Conservation (phyloP, 257 asterid genomes). For the Solanum arcanum region DNA sequence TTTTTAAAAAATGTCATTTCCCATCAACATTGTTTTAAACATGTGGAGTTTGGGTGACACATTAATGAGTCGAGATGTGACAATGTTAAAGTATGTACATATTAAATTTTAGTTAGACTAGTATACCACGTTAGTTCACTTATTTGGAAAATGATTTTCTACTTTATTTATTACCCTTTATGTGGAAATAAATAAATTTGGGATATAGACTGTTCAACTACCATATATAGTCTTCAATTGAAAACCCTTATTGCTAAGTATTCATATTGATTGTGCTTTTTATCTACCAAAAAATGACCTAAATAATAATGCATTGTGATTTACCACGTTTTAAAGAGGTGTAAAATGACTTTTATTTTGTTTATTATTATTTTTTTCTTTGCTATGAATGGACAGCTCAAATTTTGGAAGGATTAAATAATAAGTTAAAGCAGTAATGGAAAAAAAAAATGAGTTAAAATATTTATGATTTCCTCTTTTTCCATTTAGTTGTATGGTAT, state of each 20-base stretch:
- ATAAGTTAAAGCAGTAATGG: not conserved
- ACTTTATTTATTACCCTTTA: not conserved
- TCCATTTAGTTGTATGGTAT: not conserved
- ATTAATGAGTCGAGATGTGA: not conserved
- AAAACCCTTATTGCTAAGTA: not conserved
- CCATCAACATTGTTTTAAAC: not conserved
- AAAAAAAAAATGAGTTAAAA: not conserved
- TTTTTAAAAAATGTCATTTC: too few species aligned
- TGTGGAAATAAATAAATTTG: not conserved
- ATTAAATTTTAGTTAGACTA: not conserved
- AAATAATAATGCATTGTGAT: not conserved
- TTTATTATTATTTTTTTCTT: not conserved
- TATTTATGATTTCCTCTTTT: not conserved
- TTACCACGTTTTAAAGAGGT: not conserved
- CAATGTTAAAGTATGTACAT: not conserved
- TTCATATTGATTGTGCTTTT: not conserved
- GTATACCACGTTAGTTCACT: not conserved
- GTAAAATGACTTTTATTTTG: not conserved
- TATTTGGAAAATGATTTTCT: not conserved
- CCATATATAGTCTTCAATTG: not conserved
- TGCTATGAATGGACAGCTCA: not conserved
- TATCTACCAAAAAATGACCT: not conserved
- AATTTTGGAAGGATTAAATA: not conserved
- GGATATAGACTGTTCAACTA: not conserved
- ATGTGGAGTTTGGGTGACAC: not conserved